A percentile compares a stretch with the other conserved stretches of the same genome.
Conservation (phyloP, 768 basidiomycete genomes). For the Tricholoma bakamatsutake region DNA sequence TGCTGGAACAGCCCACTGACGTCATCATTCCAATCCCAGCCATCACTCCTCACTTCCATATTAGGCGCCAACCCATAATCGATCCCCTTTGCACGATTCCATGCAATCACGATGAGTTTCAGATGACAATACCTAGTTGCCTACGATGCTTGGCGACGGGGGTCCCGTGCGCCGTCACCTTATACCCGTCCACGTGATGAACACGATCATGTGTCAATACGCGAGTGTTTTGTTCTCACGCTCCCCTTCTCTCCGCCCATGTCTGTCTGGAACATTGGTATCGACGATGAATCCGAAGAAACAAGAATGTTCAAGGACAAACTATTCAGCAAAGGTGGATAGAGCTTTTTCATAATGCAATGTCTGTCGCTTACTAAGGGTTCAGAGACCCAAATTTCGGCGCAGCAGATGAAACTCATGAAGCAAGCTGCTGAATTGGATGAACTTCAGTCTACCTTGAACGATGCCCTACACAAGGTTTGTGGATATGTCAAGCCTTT, state of each 20-base stretch:
- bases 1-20: not conserved
- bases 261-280: slow-evolving; percentile 42
- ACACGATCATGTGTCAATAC: slow-evolving; percentile 24
- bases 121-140: no score
- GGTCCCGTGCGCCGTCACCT: no score
- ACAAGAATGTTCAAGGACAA: slow-evolving; percentile 41
- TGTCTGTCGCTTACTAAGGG: not conserved
- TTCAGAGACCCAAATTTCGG: slow-evolving; percentile 43
- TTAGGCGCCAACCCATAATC: no score
- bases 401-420: slow-evolving; percentile 37
- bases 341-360: not conserved
- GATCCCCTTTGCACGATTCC: no score
- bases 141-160: not conserved
- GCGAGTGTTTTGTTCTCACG: slow-evolving; percentile 18
- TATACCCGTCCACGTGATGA: slow-evolving; percentile 1
- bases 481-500: slow-evolving; percentile 4
- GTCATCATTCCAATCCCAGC: not conserved
- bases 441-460: slow-evolving; percentile 35
- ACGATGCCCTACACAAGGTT: slow-evolving; percentile 45
- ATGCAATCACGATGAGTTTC: no score
- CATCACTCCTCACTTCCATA: no score
- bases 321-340: slow-evolving; percentile 43
- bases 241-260: slow-evolving; percentile 21
- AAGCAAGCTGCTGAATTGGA: slow-evolving; percentile 36
- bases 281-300: slow-evolving; percentile 42